Conservation (phyloP, 495 filamentous ascomycete genomes). For the Penicillium tannophilum region DNA sequence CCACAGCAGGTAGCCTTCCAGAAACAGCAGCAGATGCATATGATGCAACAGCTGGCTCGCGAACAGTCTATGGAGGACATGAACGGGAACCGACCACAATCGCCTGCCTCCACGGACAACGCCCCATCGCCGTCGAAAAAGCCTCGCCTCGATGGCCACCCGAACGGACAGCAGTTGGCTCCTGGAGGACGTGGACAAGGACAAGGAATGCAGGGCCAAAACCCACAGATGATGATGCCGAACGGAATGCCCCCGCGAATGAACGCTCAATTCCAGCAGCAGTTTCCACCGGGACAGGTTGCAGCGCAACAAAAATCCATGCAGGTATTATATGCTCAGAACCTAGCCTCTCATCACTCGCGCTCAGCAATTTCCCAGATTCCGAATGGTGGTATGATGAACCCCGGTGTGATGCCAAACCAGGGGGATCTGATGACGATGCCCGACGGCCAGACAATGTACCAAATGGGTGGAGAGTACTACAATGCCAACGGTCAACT, state of each 20-base stretch:
- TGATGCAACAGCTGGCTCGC: conserved; percentile 77
- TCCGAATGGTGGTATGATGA: conserved; percentile 62
- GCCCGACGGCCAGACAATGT: conserved; percentile 61
- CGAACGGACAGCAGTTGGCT: conserved; percentile 76
- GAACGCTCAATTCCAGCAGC: conserved; percentile 71
- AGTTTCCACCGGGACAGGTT: conserved; percentile 60
- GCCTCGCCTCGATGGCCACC: conserved; percentile 71
- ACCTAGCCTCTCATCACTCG: conserved; percentile 74
- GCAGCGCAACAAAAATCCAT: conserved; percentile 77
- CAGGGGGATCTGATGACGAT: conserved; percentile 84
- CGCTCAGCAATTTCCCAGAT: conserved; percentile 68
- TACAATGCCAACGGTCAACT: conserved; percentile 67
- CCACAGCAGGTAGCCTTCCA: conserved; percentile 62
- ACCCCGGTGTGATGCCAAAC: conserved; percentile 56
- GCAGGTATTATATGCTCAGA: conserved; percentile 75
- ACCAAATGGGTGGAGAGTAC: conserved; percentile 59
- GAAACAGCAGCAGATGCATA: conserved; percentile 63
- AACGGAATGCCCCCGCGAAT: conserved; percentile 74
- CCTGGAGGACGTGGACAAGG: conserved; percentile 75
- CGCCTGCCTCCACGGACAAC: conserved; percentile 80
- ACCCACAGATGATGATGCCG: conserved; percentile 65
- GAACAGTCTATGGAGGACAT: conserved; percentile 83
- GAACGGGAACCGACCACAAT: conserved; percentile 78
- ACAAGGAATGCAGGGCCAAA: conserved; percentile 70
- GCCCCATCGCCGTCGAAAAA: conserved; percentile 91